phyloP scores from a whole-genome alignment of 2,329 filamentous ascomycete genomes.

The Cladosporium sp. region DNA sequence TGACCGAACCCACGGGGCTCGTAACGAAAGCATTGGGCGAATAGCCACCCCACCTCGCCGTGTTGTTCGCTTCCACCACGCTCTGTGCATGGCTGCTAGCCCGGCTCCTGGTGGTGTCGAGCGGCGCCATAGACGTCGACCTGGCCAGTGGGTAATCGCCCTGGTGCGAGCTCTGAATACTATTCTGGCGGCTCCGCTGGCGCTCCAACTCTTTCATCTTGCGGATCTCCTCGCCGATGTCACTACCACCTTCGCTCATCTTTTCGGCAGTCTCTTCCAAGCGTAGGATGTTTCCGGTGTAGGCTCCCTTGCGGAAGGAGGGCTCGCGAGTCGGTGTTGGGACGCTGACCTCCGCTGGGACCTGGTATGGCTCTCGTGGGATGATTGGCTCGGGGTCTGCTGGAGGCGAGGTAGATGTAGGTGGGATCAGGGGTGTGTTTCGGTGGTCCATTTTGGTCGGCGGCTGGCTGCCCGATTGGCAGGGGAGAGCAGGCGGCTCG shows the following conservation, averaged over 20 bases:
- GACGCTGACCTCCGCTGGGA: conserved; percentile 15
- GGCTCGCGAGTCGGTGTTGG: conserved; percentile 21
- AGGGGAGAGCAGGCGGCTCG: conserved; percentile 7
- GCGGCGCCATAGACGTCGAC: conserved; percentile 7
- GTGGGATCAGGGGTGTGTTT: conserved; percentile 15
- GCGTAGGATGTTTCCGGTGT: conserved; percentile 68
- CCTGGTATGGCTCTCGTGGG: conserved; percentile 6
- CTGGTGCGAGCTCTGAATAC: conserved; percentile 29
- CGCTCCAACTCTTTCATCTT: conserved; percentile 62
- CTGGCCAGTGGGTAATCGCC: conserved; percentile 24
- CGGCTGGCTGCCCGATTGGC: conserved; percentile 8
- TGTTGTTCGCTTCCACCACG: conserved; percentile 72
- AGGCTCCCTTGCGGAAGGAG: conserved; percentile 43
- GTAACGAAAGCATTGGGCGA: conserved; percentile 69
- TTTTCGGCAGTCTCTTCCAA: conserved; percentile 76
- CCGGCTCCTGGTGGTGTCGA: conserved; percentile 67
- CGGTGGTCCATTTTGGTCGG: conserved; percentile 9
- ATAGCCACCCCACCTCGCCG: conserved; percentile 68
- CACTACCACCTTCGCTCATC: conserved; percentile 66
- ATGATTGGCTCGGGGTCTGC: conserved; percentile 11
- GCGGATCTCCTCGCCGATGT: conserved; percentile 76
- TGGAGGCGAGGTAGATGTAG: neutral
- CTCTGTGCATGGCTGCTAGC: conserved; percentile 58
- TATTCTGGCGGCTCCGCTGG: conserved; percentile 32
- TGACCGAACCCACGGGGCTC: conserved; percentile 65